These are phyloP conservation scores for Sporothrix brasiliensis DNA, from an alignment of 2,329 filamentous ascomycete species.

Conservation along the genomic window DNA sequence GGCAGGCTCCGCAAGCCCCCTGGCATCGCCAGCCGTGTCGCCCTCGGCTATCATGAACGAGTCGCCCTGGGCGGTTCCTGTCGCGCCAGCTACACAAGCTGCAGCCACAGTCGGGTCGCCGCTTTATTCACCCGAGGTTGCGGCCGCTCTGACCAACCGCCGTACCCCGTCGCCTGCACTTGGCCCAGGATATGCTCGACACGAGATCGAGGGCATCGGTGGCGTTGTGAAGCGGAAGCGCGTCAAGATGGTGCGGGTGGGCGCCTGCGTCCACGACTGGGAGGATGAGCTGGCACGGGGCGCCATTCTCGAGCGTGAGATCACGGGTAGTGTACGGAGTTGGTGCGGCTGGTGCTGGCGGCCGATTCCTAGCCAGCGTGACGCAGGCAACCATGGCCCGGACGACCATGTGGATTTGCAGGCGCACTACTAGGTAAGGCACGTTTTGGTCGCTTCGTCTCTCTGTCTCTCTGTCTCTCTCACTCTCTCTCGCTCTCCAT, in stretches of 20 bases:
- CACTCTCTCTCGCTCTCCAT: neutral
- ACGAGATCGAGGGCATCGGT: slow-evolving; percentile 90
- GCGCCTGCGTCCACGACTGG: slow-evolving; percentile 82
- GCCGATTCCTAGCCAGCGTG: slow-evolving; percentile 64
- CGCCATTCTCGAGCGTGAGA: slow-evolving; percentile 70
- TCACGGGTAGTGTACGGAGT: slow-evolving; percentile 67
- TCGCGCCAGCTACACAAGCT: slow-evolving; percentile 35
- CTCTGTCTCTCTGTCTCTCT: neutral
- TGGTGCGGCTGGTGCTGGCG: slow-evolving; percentile 94
- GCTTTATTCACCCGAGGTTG: slow-evolving; percentile 35
- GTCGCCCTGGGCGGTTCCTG: slow-evolving; percentile 32
- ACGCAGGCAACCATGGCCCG: slow-evolving; percentile 38
- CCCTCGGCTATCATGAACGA: slow-evolving; percentile 22
- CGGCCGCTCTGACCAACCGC: slow-evolving; percentile 34
- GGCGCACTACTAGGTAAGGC: slow-evolving; percentile 23
- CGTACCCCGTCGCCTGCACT: slow-evolving; percentile 55
- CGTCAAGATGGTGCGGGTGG: slow-evolving; percentile 79
- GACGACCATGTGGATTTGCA: slow-evolving; percentile 21
- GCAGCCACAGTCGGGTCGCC: slow-evolving; percentile 35
- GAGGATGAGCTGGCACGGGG: slow-evolving; percentile 73
- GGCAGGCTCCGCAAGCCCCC: slow-evolving; percentile 28
- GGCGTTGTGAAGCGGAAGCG: slow-evolving; percentile 85
- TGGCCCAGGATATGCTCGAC: slow-evolving; percentile 75
- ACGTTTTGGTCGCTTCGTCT: slow-evolving; percentile 5
- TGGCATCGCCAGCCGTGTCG: slow-evolving; percentile 29